These are phyloP conservation scores for Fusarium mexicanum DNA, from an alignment of 2,329 filamentous ascomycete species.

Conservation along the genomic window DNA sequence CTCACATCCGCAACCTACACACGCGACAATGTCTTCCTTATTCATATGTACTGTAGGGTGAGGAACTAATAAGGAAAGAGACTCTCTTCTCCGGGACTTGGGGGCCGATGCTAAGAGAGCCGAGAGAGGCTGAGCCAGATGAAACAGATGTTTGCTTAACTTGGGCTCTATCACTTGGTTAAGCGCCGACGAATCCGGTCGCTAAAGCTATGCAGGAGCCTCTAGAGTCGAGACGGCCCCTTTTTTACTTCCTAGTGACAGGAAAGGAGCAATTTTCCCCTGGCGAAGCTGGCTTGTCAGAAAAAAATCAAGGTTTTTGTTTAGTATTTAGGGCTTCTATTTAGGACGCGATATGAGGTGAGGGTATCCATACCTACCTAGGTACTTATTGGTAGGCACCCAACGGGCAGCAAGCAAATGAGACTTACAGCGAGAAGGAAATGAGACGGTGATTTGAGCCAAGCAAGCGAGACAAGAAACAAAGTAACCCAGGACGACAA, in stretches of 20 bases:
- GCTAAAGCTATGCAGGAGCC: slow-evolving; percentile 13
- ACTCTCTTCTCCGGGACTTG: slow-evolving; percentile 5
- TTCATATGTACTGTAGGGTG: background rate
- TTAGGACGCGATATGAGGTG: slow-evolving; percentile 3
- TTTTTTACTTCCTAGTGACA: background rate
- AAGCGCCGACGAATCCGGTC: slow-evolving; percentile 37
- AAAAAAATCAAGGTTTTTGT: slow-evolving; percentile 1
- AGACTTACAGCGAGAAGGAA: slow-evolving; percentile 26
- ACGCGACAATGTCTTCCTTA: slow-evolving; percentile 24
- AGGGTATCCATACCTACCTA: slow-evolving; percentile 30
- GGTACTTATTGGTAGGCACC: slow-evolving; percentile 3
- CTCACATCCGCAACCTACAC: slow-evolving; percentile 8
- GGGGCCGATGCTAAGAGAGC: slow-evolving; percentile 11
- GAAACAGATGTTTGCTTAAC: slow-evolving; percentile 14
- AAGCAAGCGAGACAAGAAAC: slow-evolving; percentile 24
- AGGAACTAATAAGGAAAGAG: slow-evolving; percentile 3
- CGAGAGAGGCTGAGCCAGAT: slow-evolving; percentile 37
- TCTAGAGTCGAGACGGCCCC: slow-evolving; percentile 25
- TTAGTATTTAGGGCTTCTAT: slow-evolving; percentile 1
- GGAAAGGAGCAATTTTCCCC: background rate
- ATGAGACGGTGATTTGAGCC: slow-evolving; percentile 35
- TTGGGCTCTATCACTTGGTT: background rate
- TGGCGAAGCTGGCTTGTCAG: slow-evolving; percentile 4
- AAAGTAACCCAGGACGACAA: slow-evolving; percentile 29
- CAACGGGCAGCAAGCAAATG: slow-evolving; percentile 38